Percentiles rank a stretch among this genome's conserved stretches.
These are phyloP conservation scores for Sarcocystis neurona DNA, from an alignment of 169 alveolate species.

Conservation along the genomic window DNA sequence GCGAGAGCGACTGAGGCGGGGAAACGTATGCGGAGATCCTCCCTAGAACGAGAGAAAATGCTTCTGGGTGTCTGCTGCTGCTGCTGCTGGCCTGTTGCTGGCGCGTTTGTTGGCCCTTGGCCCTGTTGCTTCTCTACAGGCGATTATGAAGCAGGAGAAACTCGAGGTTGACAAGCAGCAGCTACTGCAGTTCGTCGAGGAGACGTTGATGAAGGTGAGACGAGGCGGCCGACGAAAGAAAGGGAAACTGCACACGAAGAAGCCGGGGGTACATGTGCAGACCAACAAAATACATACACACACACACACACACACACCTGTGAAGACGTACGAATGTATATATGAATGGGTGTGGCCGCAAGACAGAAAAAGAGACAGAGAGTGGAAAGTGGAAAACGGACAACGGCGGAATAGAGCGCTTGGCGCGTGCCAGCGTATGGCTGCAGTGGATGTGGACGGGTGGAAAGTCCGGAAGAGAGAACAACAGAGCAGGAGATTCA, in stretches of 20 bases:
- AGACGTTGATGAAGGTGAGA: conserved; percentile 19
- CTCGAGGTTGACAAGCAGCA: conserved; percentile 14
- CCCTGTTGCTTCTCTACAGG: too few species aligned
- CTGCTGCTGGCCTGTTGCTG: background rate
- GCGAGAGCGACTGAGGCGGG: too few species aligned
- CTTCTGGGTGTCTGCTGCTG: background rate
- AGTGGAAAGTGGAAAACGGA: too few species aligned
- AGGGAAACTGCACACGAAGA: background rate
- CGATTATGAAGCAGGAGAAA: conserved; percentile 15
- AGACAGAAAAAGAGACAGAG: too few species aligned
- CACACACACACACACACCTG: background rate
- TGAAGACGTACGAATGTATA: background rate
- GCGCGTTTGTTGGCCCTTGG: too few species aligned
- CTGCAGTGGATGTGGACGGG: too few species aligned
- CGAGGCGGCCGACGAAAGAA: background rate
- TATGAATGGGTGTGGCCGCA: too few species aligned
- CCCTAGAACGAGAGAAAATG: background rate
- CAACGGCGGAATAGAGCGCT: too few species aligned
- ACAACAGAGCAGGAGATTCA: too few species aligned
- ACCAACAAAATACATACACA: too few species aligned
- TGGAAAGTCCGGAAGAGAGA: too few species aligned
- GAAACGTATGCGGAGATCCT: background rate
- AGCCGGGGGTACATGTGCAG: background rate
- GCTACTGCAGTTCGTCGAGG: conserved; percentile 22
- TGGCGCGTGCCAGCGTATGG: too few species aligned